Base-by-base conservation (phyloP, 1,284 basidiomycete species). In the Singerocomus inundabilis region DNA sequence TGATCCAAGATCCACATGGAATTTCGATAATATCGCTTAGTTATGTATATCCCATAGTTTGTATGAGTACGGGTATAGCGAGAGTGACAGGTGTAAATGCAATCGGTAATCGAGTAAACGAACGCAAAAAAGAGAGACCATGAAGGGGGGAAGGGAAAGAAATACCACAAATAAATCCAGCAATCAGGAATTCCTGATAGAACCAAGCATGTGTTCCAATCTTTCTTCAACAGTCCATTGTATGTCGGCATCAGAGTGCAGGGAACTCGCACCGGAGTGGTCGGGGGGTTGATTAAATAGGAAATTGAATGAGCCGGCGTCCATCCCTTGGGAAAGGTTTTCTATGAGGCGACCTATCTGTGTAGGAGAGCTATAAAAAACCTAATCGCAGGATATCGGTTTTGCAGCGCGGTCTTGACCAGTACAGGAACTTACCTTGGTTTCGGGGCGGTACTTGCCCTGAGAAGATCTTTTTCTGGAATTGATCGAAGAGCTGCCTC, bases 341-440 rank as follows among this genome's bases (percentile, higher is more conserved):
- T 91, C 88, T 52, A 91, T 88, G 49, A 91, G 75, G 55, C 82
- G 85, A 39, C 85, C 87, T 63, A 91, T 90, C 54, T 90, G 84
- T 32, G 81, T 78, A 28, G 85, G 76, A 18, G 85, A 81, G 58
- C 84, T 88, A 71, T 87, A 88, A 72, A 85, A 90, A 62, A 91
- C 82, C 88, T 91, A 64, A 35, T 49, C 43, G 28, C 50, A 18
- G 45, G 33, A 46, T 34, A 41, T 65, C 35, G 42, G 44, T n/a
- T 37, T 49, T 37, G 21, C 31, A 48, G 36, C 47, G 37, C 46
- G 54, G 54, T 52, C 54, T 44, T 46, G 53, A 57, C 44, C 57
- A 49, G 53, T 42, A 45, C 44, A 57, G 35, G 26, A 51, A 64
- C 74, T 56, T 68, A 86, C 88, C 79, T 90, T 91, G 24, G 89